phyloP scores from a whole-genome alignment of 805 yeast species.

The Yarrowia porcina region DNA sequence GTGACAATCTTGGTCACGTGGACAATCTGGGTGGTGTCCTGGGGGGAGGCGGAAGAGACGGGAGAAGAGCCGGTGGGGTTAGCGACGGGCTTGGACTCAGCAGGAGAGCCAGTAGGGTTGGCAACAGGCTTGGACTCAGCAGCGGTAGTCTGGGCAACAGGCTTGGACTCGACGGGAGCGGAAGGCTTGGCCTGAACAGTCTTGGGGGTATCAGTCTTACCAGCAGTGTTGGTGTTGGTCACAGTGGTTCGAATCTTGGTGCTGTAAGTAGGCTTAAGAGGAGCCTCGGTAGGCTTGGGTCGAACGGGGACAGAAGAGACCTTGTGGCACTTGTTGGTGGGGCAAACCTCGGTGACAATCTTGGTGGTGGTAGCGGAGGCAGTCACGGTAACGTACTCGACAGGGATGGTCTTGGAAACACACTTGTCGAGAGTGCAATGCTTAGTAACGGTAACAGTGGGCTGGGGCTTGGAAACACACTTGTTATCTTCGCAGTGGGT shows the following conservation, averaged over 20 bases:
- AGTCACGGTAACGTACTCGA: neutral
- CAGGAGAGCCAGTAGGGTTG: neutral
- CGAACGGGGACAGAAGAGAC: neutral
- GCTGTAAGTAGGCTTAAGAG: neutral
- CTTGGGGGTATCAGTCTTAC: neutral
- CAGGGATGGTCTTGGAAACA: neutral
- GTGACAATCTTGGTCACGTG: neutral
- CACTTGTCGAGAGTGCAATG: neutral
- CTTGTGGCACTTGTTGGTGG: slow-evolving; percentile 5
- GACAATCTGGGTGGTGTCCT: neutral
- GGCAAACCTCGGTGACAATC: slow-evolving; percentile 5
- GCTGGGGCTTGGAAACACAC: slow-evolving; percentile 6
- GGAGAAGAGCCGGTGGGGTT: neutral
- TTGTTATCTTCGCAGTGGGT: slow-evolving; percentile 19
- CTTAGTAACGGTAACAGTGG: slow-evolving; percentile 4
- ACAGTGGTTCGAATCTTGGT: neutral
- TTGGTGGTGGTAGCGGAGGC: neutral
- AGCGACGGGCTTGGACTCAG: neutral
- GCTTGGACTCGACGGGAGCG: neutral
- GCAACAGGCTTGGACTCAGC: neutral
- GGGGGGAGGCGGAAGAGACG: no score
- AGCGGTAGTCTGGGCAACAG: neutral
- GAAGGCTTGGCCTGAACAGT: neutral
- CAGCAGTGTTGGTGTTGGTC: neutral
- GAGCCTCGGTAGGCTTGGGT: slow-evolving; percentile 8